phyloP scores from a whole-genome alignment of 495 filamentous ascomycete genomes.

The Elasticomyces elasticus region DNA sequence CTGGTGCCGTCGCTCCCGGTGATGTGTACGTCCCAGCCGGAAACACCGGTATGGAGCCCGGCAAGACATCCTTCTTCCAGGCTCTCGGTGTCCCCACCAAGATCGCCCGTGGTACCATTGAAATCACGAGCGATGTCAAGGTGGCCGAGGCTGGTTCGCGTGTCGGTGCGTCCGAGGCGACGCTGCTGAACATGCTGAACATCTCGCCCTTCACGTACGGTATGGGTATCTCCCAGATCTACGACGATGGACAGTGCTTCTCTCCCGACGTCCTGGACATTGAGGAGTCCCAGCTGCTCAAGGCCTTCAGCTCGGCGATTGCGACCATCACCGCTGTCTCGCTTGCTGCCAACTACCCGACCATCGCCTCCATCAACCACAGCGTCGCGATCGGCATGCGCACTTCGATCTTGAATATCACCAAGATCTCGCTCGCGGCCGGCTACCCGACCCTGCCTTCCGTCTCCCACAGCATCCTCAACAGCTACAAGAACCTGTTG shows the following conservation, averaged over 20 bases:
- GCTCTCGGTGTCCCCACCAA: slow-evolving; percentile 99
- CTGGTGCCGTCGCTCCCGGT: slow-evolving; percentile 82
- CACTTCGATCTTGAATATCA: slow-evolving; percentile 84
- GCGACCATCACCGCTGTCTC: slow-evolving; percentile 81
- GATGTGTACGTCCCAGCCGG: slow-evolving; percentile 91
- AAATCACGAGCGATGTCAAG: slow-evolving; percentile 98
- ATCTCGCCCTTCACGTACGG: slow-evolving; percentile 99
- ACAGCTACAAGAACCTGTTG: slow-evolving; percentile 94
- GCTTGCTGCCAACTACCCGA: slow-evolving; percentile 86
- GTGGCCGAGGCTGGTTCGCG: slow-evolving; percentile 85
- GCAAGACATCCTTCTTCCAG: slow-evolving; percentile 99
- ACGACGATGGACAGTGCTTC: slow-evolving; percentile 93
- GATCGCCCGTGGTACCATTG: slow-evolving; percentile 99
- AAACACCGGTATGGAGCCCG: slow-evolving; percentile 99
- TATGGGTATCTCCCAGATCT: slow-evolving; percentile 91
- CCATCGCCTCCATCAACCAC: slow-evolving; percentile 89
- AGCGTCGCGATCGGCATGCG: slow-evolving; percentile 92
- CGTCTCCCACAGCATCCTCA: slow-evolving; percentile 87
- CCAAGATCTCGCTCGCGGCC: slow-evolving; percentile 92
- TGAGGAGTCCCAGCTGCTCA: slow-evolving; percentile 80
- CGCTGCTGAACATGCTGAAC: slow-evolving; percentile 98
- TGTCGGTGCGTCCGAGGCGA: slow-evolving; percentile 97
- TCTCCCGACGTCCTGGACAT: slow-evolving; percentile 77
- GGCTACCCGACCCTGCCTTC: slow-evolving; percentile 81
- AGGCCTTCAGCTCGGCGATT: slow-evolving; percentile 71